Conservation (phyloP, 2,329 filamentous ascomycete species). For the Neocucurbitaria cava region DNA sequence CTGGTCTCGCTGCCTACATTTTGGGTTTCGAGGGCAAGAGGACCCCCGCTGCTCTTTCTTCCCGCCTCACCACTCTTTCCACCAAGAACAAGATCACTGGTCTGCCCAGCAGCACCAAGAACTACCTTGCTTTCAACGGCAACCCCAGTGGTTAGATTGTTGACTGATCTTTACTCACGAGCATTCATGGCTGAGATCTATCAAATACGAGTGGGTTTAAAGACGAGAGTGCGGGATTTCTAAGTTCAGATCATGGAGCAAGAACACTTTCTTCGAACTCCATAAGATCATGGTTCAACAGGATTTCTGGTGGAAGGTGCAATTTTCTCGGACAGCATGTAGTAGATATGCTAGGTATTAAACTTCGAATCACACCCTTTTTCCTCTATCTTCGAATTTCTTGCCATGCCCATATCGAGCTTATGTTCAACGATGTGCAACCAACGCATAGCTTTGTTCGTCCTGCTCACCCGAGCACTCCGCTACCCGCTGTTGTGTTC, state of each 20-base stretch:
- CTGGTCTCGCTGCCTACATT: constrained; percentile 74
- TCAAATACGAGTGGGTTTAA: neutral
- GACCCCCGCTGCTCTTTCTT: constrained; percentile 57
- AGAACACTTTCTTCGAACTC: constrained; percentile 3
- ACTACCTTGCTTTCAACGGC: constrained; percentile 65
- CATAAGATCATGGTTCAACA: constrained; percentile 9
- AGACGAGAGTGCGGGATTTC: no score
- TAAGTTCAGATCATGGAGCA: constrained; percentile 2
- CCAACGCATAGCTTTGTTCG: neutral
- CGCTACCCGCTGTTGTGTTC: neutral
- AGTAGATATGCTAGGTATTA: neutral
- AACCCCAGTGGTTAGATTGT: constrained; percentile 30
- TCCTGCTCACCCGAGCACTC: neutral
- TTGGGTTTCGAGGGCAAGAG: constrained; percentile 59
- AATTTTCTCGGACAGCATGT: neutral
- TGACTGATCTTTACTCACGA: neutral
- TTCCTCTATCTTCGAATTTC: neutral
- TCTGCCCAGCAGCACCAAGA: constrained; percentile 56
- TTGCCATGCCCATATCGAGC: neutral
- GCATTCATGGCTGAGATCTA: neutral
- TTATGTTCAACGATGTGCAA: neutral
- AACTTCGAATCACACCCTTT: neutral
- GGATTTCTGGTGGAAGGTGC: neutral
- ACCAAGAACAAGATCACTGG: constrained; percentile 52
- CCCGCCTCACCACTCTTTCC: constrained; percentile 55